phyloP scores from a whole-genome alignment of 768 basidiomycete genomes.

The Exidia glandulosa region DNA sequence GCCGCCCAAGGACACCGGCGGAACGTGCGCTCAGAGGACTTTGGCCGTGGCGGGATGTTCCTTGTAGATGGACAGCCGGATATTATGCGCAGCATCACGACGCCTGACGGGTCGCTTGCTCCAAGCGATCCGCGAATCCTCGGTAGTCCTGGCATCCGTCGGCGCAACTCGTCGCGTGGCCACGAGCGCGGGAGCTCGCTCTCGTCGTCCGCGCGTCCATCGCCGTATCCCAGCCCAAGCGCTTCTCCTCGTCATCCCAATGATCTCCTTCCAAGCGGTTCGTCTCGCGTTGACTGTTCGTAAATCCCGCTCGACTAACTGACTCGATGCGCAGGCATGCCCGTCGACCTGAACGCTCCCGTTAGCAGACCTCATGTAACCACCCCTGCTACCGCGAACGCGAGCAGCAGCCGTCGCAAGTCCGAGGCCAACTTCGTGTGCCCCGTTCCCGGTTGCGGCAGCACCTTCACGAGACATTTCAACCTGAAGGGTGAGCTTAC shows the following conservation, averaged over 20 bases:
- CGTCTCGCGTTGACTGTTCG: not conserved
- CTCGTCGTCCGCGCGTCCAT: slow-evolving; percentile 4
- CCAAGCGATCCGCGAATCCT: slow-evolving; percentile 5
- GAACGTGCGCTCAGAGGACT: slow-evolving; percentile 53
- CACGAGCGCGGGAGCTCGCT: slow-evolving; percentile 6
- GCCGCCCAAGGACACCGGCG: slow-evolving; percentile 34
- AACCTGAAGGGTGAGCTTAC: slow-evolving; percentile 66
- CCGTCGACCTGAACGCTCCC: not conserved
- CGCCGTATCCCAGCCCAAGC: not conserved
- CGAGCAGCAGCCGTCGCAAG: slow-evolving; percentile 74
- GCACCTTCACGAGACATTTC: slow-evolving; percentile 86
- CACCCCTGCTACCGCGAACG: slow-evolving; percentile 79
- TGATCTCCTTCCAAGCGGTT: not conserved
- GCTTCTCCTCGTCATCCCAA: not conserved
- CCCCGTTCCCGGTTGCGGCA: slow-evolving; percentile 72
- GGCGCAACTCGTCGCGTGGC: not conserved
- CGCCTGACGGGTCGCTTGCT: slow-evolving; percentile 8
- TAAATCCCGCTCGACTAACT: not conserved
- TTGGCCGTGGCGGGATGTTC: slow-evolving; percentile 19
- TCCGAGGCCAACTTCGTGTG: slow-evolving; percentile 81
- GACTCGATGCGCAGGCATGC: not conserved
- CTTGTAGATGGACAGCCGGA: not conserved
- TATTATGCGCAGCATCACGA: slow-evolving; percentile 8
- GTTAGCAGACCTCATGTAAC: slow-evolving; percentile 45
- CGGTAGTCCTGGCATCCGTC: not conserved